These are phyloP conservation scores for Exophiala xenobiotica DNA, from an alignment of 2,329 filamentous ascomycete genomes.

Conservation along the genomic window DNA sequence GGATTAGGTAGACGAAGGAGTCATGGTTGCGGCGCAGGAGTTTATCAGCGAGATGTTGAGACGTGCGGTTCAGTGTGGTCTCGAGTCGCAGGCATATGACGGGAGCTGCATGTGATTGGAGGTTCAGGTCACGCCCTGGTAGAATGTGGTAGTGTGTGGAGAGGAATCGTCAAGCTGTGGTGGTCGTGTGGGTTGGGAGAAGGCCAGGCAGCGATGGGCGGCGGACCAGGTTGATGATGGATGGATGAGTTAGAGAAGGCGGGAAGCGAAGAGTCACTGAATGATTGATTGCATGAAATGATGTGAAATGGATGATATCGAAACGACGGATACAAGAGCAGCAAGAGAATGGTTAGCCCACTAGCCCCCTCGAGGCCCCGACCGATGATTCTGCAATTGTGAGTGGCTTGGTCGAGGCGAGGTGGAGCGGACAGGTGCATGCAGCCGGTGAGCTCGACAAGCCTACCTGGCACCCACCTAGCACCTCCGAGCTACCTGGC, in stretches of 20 bases:
- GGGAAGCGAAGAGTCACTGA: constrained; percentile 6
- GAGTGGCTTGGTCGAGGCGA: too few relatives aligned
- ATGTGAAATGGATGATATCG: constrained; percentile 2
- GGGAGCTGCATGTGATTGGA: constrained; percentile 26
- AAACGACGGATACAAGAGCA: constrained; percentile 1
- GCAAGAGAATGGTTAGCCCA: too few relatives aligned
- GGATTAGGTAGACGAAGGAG: constrained; percentile 20
- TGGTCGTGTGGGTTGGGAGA: background rate
- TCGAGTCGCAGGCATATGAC: constrained; percentile 30
- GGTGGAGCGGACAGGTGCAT: background rate
- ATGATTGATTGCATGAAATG: constrained; percentile 5
- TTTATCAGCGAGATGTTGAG: constrained; percentile 19
- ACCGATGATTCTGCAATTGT: too few relatives aligned
- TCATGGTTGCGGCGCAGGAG: constrained; percentile 19
- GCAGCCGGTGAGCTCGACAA: background rate
- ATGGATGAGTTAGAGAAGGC: constrained; percentile 6
- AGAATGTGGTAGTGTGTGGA: constrained; percentile 2
- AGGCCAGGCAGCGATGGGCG: constrained; percentile 9
- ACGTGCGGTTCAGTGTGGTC: constrained; percentile 19
- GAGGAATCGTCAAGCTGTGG: background rate
- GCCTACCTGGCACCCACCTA: background rate
- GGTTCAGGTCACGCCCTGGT: constrained; percentile 10
- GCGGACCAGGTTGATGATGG: constrained; percentile 7
- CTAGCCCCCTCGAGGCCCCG: too few relatives aligned
- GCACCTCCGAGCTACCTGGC: background rate